Conservation (phyloP, 306 rosid species). For the Alnus rubra region DNA sequence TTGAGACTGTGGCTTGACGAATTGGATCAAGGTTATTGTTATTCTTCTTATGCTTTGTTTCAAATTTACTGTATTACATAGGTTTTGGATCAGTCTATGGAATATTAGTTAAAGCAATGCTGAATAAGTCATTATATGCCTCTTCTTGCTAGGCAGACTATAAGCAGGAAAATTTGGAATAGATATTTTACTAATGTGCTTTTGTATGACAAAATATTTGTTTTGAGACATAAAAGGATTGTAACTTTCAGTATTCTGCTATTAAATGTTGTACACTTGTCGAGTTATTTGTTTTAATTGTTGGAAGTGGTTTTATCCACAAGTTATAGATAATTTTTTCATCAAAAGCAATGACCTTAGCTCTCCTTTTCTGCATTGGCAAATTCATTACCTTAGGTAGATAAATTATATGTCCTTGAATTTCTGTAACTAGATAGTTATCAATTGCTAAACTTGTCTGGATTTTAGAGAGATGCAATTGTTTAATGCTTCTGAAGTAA, state of each 20-base stretch:
- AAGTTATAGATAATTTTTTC: background rate
- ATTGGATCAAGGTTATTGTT: conserved; percentile 39
- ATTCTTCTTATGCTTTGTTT: conserved; percentile 34
- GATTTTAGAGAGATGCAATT: background rate
- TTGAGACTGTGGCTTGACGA: conserved; percentile 43
- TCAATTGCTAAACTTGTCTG: background rate
- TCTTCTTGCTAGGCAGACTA: background rate
- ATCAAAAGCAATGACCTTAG: background rate
- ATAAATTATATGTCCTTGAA: background rate
- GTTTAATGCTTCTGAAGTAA: background rate
- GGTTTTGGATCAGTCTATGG: conserved; percentile 22
- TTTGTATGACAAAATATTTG: background rate
- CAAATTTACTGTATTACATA: conserved; percentile 19
- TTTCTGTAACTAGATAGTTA: background rate
- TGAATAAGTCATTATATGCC: conserved; percentile 39
- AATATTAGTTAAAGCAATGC: conserved; percentile 34
- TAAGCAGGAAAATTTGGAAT: background rate
- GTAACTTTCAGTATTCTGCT: background rate
- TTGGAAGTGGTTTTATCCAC: background rate
- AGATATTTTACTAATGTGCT: background rate
- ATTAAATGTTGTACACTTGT: background rate
- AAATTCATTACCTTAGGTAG: background rate
- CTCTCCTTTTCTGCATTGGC: background rate
- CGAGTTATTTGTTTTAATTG: background rate
- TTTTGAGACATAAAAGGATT: background rate